Evolutionary conservation across 768 basidiomycete genomes (phyloP).

Genomic region (Lyophyllum decastes): DNA sequence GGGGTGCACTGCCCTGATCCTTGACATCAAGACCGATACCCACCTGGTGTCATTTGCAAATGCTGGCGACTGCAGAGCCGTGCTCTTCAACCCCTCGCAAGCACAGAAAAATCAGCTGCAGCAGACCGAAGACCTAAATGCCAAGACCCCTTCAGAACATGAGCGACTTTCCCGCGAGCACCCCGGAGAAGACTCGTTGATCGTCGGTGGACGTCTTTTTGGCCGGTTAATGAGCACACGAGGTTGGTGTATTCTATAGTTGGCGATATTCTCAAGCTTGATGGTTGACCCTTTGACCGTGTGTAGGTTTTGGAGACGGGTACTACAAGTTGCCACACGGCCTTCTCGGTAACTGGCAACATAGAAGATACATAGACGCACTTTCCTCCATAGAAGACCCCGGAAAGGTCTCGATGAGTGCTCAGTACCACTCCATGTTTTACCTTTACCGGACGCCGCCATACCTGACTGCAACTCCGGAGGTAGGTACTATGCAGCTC

Average conservation of each 20-base stretch:
- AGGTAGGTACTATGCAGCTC: slow-evolving; percentile 39
- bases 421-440: slow-evolving; percentile 34
- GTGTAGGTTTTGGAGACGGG: slow-evolving; percentile 38
- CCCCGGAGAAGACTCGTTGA: slow-evolving; percentile 32
- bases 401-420: slow-evolving; percentile 34
- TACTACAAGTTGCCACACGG: slow-evolving; percentile 38
- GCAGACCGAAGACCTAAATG: slow-evolving; percentile 36
- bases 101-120: slow-evolving; percentile 5
- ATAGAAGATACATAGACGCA: slow-evolving; percentile 34
- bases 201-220: slow-evolving; percentile 36
- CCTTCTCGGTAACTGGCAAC: slow-evolving; percentile 26
- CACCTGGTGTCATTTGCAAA: slow-evolving; percentile 29
- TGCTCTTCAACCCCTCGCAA: slow-evolving; percentile 16
- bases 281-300: neutral
- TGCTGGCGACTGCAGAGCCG: slow-evolving; percentile 35
- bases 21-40: slow-evolving; percentile 30
- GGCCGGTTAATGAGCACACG: slow-evolving; percentile 40
- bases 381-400: slow-evolving; percentile 32
- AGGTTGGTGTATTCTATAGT: slow-evolving; percentile 23
- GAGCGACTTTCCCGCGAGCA: slow-evolving; percentile 33
- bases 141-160: slow-evolving; percentile 30
- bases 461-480: slow-evolving; percentile 55
- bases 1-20: slow-evolving; percentile 35
- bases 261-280: neutral
- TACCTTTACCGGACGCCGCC: slow-evolving; percentile 59